Evolutionary conservation across 768 basidiomycete genomes (phyloP).

Genomic region (Tephrocybe sp.): DNA sequence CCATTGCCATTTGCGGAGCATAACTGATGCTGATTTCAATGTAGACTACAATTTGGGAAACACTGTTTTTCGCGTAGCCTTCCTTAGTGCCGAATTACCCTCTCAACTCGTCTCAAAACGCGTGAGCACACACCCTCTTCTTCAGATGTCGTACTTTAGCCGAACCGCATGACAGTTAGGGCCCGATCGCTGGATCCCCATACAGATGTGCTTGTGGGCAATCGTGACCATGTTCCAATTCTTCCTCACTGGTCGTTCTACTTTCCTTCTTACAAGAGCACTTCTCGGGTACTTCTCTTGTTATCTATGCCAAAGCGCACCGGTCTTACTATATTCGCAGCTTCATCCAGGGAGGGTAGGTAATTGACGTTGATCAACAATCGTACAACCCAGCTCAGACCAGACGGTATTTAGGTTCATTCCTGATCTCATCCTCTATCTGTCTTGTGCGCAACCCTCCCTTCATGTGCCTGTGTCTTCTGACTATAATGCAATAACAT

Average conservation of each 20-base stretch:
- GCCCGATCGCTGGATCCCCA: constrained; percentile 65
- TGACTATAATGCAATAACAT: neutral
- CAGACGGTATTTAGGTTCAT: constrained; percentile 39
- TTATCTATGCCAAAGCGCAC: neutral
- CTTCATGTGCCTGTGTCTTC: no score
- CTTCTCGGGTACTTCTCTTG: constrained; percentile 41
- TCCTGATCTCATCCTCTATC: constrained; percentile 60
- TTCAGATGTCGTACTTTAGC: neutral
- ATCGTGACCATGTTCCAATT: constrained; percentile 54
- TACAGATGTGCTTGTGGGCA: constrained; percentile 57
- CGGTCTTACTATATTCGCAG: constrained; percentile 16
- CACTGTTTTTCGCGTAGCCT: constrained; percentile 49
- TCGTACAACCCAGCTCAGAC: neutral
- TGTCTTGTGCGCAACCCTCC: constrained; percentile 45
- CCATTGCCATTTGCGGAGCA: neutral
- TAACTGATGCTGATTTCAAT: neutral
- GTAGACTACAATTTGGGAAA: constrained; percentile 59
- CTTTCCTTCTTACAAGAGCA: constrained; percentile 49
- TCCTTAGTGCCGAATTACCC: constrained; percentile 58
- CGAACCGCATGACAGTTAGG: constrained; percentile 39
- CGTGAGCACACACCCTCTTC: constrained; percentile 25
- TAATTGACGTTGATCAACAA: neutral
- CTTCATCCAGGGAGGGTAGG: constrained; percentile 48
- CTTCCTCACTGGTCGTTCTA: constrained; percentile 51
- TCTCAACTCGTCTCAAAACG: constrained; percentile 64